Evolutionary conservation across 2,329 filamentous ascomycete species (phyloP), one percentile per base, ranked within the genome.

Genomic region (Scytalidium sp.): DNA sequence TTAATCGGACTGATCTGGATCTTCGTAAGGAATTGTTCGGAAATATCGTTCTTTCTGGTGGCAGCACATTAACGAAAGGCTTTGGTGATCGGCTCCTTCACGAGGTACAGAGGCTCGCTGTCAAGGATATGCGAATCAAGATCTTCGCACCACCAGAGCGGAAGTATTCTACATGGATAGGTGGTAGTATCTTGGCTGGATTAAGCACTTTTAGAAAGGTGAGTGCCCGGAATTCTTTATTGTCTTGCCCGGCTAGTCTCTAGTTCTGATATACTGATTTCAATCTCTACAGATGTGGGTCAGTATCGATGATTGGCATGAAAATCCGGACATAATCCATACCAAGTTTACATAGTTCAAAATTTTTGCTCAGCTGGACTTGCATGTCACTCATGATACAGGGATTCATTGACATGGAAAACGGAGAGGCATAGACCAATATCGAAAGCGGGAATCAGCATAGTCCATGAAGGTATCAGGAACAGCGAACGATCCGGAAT

Each of bases 111-210:
- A 81, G 87, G 67, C 75, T 97, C 62, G 94, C 94, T 10, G 91
- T 97, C 60, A 97, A 97, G 78, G 94, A 99, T 69, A 99, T 97
- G 93, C 85, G 92, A 64, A 97, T 99, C 75, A 96, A 97, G 79
- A 99, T 99, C 66, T 96, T 96, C 74, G 94, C 94, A 47, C 94
- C 94, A 49, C 93, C 94, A 5, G 94, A 99, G 77, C 82, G 94
- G 59, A 96, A 97, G 72, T 99, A 97, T 75, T 97, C 91, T 55
- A 99, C 94, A 25, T 99, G 94, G 94, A 97, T 97, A 60, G 94
- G 94, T 56, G 94, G 94, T 49, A 97, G 94, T 69, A 99, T 99
- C 72, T 76, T 99, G 58, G 94, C 94, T 27, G 93, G 94, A 6
- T 73, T 99, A 70, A 97, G 93, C 75, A 99, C 94, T 48, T 99